Percentiles rank a stretch among this genome's conserved stretches.
phyloP scores from a whole-genome alignment of 805 yeast genomes.

The Lachancea meyersii region DNA sequence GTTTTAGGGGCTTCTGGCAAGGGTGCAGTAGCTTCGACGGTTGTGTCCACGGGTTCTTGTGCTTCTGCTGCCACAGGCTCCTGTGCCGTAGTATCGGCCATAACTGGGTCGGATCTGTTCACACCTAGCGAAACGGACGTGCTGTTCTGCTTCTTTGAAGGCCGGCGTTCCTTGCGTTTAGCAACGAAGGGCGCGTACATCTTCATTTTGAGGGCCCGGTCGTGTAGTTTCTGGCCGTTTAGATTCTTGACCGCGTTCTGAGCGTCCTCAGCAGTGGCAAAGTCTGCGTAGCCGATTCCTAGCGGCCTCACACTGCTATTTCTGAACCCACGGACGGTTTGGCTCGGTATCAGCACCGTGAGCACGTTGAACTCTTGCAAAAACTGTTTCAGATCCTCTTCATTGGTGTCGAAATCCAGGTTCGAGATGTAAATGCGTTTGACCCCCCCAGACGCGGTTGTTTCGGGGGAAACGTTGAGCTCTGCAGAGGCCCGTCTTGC shows the following conservation, averaged over 20 bases:
- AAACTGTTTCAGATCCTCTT: conserved; percentile 42
- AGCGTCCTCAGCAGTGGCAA: conserved; percentile 58
- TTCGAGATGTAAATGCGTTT: conserved; percentile 49
- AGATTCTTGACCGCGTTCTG: conserved; percentile 55
- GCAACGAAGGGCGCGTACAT: conserved; percentile 38
- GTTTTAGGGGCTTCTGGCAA: background rate
- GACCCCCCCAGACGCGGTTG: background rate
- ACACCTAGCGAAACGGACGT: background rate
- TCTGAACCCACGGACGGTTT: conserved; percentile 44
- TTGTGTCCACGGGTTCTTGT: background rate
- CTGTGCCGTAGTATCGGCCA: background rate
- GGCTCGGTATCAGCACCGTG: conserved; percentile 48
- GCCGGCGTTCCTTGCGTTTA: conserved; percentile 15
- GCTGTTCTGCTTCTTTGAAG: background rate
- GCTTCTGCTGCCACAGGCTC: background rate
- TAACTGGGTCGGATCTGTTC: background rate
- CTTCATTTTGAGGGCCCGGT: conserved; percentile 37
- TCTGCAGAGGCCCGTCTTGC: background rate
- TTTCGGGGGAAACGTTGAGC: background rate
- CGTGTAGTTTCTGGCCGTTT: conserved; percentile 52
- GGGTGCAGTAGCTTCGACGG: background rate
- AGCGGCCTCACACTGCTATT: conserved; percentile 39
- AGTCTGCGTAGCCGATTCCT: conserved; percentile 82
- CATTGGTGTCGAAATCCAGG: conserved; percentile 47
- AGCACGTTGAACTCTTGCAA: conserved; percentile 39